Base-by-base conservation (phyloP, 768 basidiomycete genomes). In the Pleurotus ostreatus region DNA sequence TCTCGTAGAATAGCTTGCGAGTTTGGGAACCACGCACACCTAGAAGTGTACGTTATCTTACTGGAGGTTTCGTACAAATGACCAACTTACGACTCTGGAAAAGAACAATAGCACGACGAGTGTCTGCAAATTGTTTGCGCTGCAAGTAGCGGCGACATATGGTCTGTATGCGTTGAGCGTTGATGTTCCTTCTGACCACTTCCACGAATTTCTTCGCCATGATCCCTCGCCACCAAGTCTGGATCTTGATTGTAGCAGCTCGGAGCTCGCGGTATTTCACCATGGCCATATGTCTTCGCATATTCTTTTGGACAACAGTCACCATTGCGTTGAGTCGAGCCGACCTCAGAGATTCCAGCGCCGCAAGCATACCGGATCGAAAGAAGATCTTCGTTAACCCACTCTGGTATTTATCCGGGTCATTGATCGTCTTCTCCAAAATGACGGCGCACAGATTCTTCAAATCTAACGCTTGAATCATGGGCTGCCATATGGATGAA, bases 361-460 rank as follows among this genome's bases (percentile, higher is more conserved):
- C 89, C 23, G 97, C 96, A 55, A 99, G 87, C 94, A 98, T 98
- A 60, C 97, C 97, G 11, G 97, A 95, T 58, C 97, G 85, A 82
- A 99, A 98, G 77, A 99, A 99, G 62, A 99, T 98, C 74, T 99
- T 99, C 23, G 92, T 98, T 25, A 94, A 80, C 63, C 97, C 97
- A 65, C 87, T 86, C 73, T 99, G 97, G 71, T 94, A 97, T 78
- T 96, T 98, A 78, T 98, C 95, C 5, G 87, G 81, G 61, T 98
- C 97, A 38, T 88, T 87, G 67, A 98, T 91, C 0, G 93, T 94
- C 65, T 79, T 84, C 57, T 88, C 82, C 25, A 98, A 78, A 63
- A 99, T 95, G 37, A 84, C 77, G 4, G 85, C 81, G 69, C 95
- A 98, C 13, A 99, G 84, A 13, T 76, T 76, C 61, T 81, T 84